These are phyloP conservation scores for Vitis rupestris DNA, from an alignment of 164 flowering plant genomes.

Conservation along the genomic window DNA sequence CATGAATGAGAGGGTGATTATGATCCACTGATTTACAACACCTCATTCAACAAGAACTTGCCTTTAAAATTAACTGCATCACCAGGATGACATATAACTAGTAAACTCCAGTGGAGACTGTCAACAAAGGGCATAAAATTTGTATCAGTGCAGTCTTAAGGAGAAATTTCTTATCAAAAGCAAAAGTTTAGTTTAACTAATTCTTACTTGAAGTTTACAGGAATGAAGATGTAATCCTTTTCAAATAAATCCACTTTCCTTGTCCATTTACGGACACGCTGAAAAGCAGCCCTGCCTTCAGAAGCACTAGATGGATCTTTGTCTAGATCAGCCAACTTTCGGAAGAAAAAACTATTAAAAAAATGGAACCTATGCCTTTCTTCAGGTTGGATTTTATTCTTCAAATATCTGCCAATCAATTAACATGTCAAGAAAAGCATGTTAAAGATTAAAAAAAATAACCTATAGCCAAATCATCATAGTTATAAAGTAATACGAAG, in stretches of 20 bases:
- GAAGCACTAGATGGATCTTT: conserved; percentile 71
- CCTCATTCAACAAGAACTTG: conserved; percentile 16
- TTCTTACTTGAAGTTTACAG: conserved; percentile 90
- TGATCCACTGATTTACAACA: neutral
- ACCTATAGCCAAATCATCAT: neutral
- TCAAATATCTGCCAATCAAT: conserved; percentile 62
- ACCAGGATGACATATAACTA: conserved; percentile 90
- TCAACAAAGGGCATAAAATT: conserved; percentile 16
- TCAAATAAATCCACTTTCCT: conserved; percentile 87
- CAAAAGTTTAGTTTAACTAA: neutral
- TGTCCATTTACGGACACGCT: conserved; percentile 96
- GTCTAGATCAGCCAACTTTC: conserved; percentile 88
- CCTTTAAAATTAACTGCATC: conserved; percentile 66
- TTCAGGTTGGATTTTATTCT: conserved; percentile 54
- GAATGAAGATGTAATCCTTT: conserved; percentile 87
- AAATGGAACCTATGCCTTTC: conserved; percentile 68
- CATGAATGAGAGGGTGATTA: conserved; percentile 2
- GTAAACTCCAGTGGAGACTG: conserved; percentile 97
- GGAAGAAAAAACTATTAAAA: conserved; percentile 93
- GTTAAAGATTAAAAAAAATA: neutral
- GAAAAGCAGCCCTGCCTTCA: conserved; percentile 90
- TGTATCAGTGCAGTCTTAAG: conserved; percentile 7
- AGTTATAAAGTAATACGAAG: neutral
- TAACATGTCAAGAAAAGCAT: neutral
- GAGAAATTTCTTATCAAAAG: neutral